Evolutionary conservation across 1,284 basidiomycete genomes (phyloP), one percentile per base, ranked within the genome.

Genomic region (Meripilus lineatus): DNA sequence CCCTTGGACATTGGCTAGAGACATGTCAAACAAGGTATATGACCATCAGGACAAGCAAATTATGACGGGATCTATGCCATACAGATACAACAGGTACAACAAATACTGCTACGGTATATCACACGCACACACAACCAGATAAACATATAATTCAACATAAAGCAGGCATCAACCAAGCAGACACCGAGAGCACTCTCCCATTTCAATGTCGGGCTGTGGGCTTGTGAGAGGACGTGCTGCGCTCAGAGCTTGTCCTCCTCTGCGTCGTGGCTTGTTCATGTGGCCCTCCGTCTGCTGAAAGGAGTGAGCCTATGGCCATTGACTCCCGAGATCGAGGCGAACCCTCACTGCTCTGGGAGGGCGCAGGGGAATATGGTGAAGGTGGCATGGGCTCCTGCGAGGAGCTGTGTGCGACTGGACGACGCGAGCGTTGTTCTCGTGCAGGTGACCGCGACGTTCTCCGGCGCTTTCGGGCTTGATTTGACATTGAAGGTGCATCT

Each of bases 271-370:
- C 6, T 4, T 26, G 22, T 41, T 25, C 17, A 15, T 18, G 26
- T 5, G 26, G 28, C 22, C 49, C 35, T 38, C 49, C 42, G 13
- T 46, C 42, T 23, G 57, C 44, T 3, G 79, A 72, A 49, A 87
- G 81, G 17, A 86, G 66, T 15, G 59, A 57, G 43, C 59, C 61
- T 39, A 64, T 64, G n/a, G 59, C 55, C 60, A 64, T 64, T 17
- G 54, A 50, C 44, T 62, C 62, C 35, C 62, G 54, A 20, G 62
- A 59, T 14, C 62, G 57, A 8, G 62, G 62, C 13, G 62, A 64
- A 33, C 57, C 59, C 21, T 50, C 51, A 46, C 57, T 57, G 45
- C 54, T 59, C 15, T 60, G 58, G 18, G 57, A 58, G 4, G 59
- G 58, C 11, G 51, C 42, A 4, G 58, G 54, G 10, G 60, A 62